phyloP scores from a whole-genome alignment of 106 monocot species.

The Cymbidium sinense region DNA sequence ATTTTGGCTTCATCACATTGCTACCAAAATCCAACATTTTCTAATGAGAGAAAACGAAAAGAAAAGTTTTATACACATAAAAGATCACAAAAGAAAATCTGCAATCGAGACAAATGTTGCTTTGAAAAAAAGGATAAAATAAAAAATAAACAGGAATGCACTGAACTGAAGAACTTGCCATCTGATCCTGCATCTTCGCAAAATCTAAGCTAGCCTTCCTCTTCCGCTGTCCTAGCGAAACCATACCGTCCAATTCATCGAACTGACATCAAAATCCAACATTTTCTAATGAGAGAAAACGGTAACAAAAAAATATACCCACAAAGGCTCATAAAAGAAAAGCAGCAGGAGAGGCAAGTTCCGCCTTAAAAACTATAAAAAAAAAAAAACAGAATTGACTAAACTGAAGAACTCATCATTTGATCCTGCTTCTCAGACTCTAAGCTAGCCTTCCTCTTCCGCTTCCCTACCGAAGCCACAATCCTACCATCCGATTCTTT shows the following conservation, averaged over 20 bases:
- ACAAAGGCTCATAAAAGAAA: not conserved
- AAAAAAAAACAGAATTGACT: no score
- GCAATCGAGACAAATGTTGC: not conserved
- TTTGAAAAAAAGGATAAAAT: not conserved
- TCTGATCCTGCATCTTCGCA: not conserved
- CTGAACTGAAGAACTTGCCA: not conserved
- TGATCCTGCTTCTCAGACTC: not conserved
- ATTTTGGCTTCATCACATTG: not conserved
- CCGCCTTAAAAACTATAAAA: not conserved
- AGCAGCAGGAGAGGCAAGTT: not conserved
- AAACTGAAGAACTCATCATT: not conserved
- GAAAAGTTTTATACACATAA: not conserved
- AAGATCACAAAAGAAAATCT: not conserved
- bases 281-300: not conserved
- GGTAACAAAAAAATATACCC: not conserved
- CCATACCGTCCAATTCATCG: not conserved
- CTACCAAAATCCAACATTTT: not conserved
- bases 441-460: not conserved
- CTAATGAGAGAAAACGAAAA: not conserved
- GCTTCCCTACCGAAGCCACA: not conserved
- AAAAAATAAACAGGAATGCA: not conserved
- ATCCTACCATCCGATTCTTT: not conserved
- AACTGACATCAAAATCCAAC: not conserved
- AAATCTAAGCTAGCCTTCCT: not conserved
- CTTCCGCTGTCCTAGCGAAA: not conserved